phyloP scores from a whole-genome alignment of 805 yeast genomes.

The Starmerella sp. region DNA sequence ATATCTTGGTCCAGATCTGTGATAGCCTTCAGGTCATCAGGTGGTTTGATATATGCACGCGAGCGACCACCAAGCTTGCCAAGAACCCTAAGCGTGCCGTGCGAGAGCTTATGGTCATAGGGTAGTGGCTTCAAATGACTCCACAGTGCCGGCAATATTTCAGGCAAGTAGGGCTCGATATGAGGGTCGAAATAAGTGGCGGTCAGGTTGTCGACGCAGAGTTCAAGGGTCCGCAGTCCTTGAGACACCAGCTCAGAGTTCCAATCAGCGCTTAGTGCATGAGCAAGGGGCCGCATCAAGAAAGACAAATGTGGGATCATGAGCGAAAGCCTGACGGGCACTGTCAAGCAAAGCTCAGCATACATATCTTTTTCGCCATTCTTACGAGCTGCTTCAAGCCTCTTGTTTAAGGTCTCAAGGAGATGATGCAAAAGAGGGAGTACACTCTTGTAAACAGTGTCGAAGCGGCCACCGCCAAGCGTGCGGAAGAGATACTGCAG shows the following conservation, averaged over 20 bases:
- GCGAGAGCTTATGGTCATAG: constrained; percentile 88
- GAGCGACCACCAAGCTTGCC: constrained; percentile 97
- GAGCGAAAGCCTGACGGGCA: constrained; percentile 88
- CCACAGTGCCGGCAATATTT: constrained; percentile 89
- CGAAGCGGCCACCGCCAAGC: constrained; percentile 95
- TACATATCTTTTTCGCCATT: constrained; percentile 89
- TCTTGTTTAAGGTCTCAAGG: constrained; percentile 71
- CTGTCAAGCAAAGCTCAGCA: constrained; percentile 88
- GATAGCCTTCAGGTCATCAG: constrained; percentile 48
- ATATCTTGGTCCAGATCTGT: constrained; percentile 51
- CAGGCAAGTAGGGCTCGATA: constrained; percentile 89
- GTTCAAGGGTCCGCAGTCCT: constrained; percentile 85
- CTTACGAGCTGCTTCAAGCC: constrained; percentile 70
- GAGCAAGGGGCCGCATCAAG: constrained; percentile 81
- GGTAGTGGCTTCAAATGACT: constrained; percentile 84
- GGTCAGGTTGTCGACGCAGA: constrained; percentile 91
- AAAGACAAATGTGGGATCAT: constrained; percentile 85
- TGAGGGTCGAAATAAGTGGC: constrained; percentile 96
- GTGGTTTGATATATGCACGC: constrained; percentile 70
- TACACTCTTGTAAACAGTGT: constrained; percentile 81
- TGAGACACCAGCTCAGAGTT: constrained; percentile 86
- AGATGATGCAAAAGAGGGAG: constrained; percentile 81
- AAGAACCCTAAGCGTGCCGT: constrained; percentile 80
- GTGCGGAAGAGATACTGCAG: constrained; percentile 83
- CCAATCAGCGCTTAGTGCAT: constrained; percentile 62